Evolutionary conservation across 192 early-diverging fungal genomes (phyloP), one percentile per base, ranked within the genome.

Genomic region (Coemansia nantahalensis): DNA sequence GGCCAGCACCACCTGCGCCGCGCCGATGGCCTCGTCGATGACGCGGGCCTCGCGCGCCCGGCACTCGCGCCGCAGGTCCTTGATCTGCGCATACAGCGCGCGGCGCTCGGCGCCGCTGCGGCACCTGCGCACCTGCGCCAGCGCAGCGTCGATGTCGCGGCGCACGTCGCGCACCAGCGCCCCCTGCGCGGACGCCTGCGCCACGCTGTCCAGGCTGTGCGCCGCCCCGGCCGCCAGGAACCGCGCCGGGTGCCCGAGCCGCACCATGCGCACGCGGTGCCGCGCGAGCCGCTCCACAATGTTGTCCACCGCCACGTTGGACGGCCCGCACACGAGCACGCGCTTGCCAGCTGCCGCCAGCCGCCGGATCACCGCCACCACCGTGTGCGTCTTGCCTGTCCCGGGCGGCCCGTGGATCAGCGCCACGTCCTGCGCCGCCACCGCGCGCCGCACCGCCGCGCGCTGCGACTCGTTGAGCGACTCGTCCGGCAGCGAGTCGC

Each of bases 251-350:
- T 97, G 91, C 0, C 94, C 94, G 14, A 93, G 51, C 0, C 94
- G 83, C 8, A 92, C 84, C 51, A 94, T 67, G 3, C 76, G 72
- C 18, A 93, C 39, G 1, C 79, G 74, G 18, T 50, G 17, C 17
- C 55, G 54, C 1, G 80, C 79, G 11, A 97, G 68, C 11, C 94
- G 79, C 51, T 91, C 91, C 4, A 88, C 91, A 26, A 94, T 51
- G 51, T 92, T 97, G 55, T 94, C 92, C 69, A 84, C 91, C 35
- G 89, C 82, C 33, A 92, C 88, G 50, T 97, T 97, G 16, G 86
- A 88, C 1, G 92, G 92, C 1, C 86, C 94, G 57, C 94, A 97
- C 2, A 94, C 91, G 4, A 97, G 65, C 8, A 97, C 77, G 1
- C 84, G 68, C 32, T 85, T 65, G 13, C 80, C 77, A 4, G 68